Evolutionary conservation across 441 rosid genomes (phyloP).

Genomic region (Oxalis stricta): DNA sequence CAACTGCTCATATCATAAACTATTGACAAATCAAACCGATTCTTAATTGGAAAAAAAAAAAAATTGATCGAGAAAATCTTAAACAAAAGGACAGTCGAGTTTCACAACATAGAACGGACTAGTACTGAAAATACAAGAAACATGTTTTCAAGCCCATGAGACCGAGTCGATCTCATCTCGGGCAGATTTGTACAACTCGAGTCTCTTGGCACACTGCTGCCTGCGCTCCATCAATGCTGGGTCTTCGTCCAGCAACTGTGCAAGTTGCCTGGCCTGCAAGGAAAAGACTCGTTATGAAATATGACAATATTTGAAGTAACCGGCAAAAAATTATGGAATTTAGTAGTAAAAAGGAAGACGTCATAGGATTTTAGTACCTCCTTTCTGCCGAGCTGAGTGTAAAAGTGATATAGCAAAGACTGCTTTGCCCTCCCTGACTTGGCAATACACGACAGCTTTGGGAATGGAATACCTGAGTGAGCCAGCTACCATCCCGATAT

Average conservation of each 20-base stretch:
- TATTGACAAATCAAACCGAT: no score
- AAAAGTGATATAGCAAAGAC: slow-evolving; percentile 60
- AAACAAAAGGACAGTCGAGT: no score
- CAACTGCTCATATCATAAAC: no score
- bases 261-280: slow-evolving; percentile 37
- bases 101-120: no score
- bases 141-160: slow-evolving; percentile 30
- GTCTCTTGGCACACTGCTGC: slow-evolving; percentile 41
- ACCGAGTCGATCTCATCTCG: slow-evolving; percentile 53
- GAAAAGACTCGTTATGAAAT: no score
- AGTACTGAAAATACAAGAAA: no score
- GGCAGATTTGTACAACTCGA: slow-evolving; percentile 44
- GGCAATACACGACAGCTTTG: slow-evolving; percentile 75
- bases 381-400: slow-evolving; percentile 44
- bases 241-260: slow-evolving; percentile 44
- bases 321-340: not conserved
- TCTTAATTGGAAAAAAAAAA: no score
- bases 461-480: slow-evolving; percentile 64
- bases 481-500: slow-evolving; percentile 63
- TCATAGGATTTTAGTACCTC: slow-evolving; percentile 28
- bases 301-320: not conserved
- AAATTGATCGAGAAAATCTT: no score
- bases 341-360: not conserved
- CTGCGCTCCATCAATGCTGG: slow-evolving; percentile 49
- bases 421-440: slow-evolving; percentile 67